Evolutionary conservation across 73 alveolate species (phyloP).

Genomic region (Tetrahymena thermophila): DNA sequence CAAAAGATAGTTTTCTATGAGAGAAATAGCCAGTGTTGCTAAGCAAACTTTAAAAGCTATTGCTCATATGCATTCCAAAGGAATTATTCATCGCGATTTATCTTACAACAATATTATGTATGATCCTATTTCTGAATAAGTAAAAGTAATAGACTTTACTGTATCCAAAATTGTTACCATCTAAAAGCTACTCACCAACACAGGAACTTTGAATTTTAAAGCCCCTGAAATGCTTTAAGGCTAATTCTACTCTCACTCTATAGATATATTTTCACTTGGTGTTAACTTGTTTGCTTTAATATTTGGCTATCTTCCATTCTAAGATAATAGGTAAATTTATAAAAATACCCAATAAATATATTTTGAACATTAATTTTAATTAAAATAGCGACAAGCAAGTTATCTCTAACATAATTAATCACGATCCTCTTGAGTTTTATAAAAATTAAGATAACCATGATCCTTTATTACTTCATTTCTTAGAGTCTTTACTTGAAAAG

Average conservation of each 20-base stretch:
- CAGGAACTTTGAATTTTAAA: background rate
- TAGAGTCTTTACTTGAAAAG: background rate
- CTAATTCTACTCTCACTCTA: background rate
- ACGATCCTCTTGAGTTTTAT: background rate
- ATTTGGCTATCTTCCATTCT: background rate
- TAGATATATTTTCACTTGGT: background rate
- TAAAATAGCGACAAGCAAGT: background rate
- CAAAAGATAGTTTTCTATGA: background rate
- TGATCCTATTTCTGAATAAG: background rate
- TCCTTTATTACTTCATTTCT: background rate
- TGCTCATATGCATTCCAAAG: background rate
- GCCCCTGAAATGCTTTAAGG: conserved; percentile 1
- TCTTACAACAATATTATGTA: background rate
- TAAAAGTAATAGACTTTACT: background rate
- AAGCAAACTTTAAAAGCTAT: background rate
- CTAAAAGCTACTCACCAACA: background rate
- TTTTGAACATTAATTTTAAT: background rate
- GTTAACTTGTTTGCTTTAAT: background rate
- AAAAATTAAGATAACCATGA: background rate
- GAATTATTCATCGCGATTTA: background rate
- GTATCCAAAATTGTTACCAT: background rate
- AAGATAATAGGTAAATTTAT: background rate
- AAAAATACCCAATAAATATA: too few species aligned
- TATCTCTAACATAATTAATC: background rate
- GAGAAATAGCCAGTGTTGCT: background rate